Evolutionary conservation across 2,329 filamentous ascomycete genomes (phyloP), one percentile per base, ranked within the genome.

Genomic region (Penicillium olsonii): DNA sequence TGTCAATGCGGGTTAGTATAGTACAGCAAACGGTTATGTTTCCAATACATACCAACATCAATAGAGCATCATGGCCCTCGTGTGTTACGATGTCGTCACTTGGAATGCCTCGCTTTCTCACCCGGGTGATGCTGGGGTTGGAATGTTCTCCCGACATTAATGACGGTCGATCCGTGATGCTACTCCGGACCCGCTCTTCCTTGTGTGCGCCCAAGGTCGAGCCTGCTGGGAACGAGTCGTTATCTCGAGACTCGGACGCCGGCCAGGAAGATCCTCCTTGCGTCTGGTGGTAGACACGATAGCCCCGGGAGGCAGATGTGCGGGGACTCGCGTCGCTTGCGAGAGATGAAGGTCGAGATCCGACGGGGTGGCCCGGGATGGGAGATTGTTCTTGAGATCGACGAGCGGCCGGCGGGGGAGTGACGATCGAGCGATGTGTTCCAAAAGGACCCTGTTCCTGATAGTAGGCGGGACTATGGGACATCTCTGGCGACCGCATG

Each of bases 51-150:
- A 77, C 74, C 55, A 77, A 59, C 56, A 77, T 71, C 55, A 74
- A 63, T 15, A 75, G 61, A n/a, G 74, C 73, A 68, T 76, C 73
- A 49, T 74, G 52, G 54, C 62, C 56, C 15, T 60, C 59, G 43
- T 64, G 59, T 22, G 63, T 55, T 14, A 66, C 50, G 26, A 63
- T 7, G 29, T 45, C 62, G 7, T 64, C 64, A 7, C 63, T 62
- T 4, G 62, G 50, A 18, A 62, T 58, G 31, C 53, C 53, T 53
- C 63, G 62, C 46, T 68, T 67, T 18, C 62, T 58, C 34, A 49
- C 54, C 37, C 66, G 65, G 47, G 56, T 49, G 35, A 51, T 57
- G 38, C 56, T 53, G 11, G 55, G 57, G 19, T 53, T 54, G 50
- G 56, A 62, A 24, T 65, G 58, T 29, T 67, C 64, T 42, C 59